Conservation (phyloP, 805 yeast genomes). For the Lachancea fermentati region DNA sequence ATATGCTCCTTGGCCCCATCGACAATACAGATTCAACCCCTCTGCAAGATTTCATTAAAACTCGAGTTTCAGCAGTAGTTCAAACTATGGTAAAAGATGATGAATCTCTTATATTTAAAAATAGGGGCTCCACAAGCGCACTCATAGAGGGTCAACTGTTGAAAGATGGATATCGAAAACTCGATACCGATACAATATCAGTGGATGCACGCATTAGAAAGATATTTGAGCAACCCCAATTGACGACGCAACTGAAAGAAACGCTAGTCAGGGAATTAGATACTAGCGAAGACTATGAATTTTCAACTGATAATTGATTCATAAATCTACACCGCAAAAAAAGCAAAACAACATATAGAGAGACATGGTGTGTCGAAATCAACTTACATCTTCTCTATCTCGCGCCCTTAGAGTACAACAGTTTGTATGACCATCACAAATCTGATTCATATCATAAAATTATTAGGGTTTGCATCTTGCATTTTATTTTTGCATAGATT, state of each 20-base stretch:
- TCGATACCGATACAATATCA: conserved; percentile 16
- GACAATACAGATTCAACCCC: conserved; percentile 3
- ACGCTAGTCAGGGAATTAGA: conserved; percentile 1
- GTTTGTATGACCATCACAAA: background rate
- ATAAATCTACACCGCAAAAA: too few species aligned
- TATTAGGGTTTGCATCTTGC: too few species aligned
- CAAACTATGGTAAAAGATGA: conserved; percentile 26
- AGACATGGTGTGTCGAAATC: too few species aligned
- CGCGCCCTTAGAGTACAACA: too few species aligned
- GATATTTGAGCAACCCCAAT: conserved; percentile 17
- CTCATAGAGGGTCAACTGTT: conserved; percentile 29
- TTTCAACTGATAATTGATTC: too few species aligned
- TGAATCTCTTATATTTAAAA: conserved; percentile 29
- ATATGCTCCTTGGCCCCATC: conserved; percentile 17
- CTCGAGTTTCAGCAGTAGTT: conserved; percentile 20
- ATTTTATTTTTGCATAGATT: too few species aligned
- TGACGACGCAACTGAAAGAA: conserved; percentile 14
- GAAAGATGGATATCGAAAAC: conserved; percentile 23
- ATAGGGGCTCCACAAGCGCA: conserved; percentile 32
- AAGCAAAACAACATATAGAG: too few species aligned
- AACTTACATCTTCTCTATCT: too few species aligned
- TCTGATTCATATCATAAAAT: background rate
- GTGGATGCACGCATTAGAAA: conserved; percentile 18
- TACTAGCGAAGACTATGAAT: background rate
- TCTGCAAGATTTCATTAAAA: conserved; percentile 18